A percentile compares a stretch with the other conserved stretches of the same genome.
phyloP scores from a whole-genome alignment of 2,329 filamentous ascomycete species.

The Fusarium subtropicale region DNA sequence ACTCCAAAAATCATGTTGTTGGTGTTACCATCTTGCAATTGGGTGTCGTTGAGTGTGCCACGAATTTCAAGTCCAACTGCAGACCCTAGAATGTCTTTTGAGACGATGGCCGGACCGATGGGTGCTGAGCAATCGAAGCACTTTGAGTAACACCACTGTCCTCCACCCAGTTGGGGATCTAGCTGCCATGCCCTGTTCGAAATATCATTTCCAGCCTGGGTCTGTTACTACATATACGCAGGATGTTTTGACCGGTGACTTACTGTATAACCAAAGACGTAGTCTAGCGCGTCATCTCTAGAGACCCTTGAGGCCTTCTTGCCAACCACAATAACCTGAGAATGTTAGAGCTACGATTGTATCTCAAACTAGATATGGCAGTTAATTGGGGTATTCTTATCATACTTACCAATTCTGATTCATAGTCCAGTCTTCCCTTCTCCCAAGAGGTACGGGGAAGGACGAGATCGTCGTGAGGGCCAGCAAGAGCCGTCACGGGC shows the following conservation, averaged over 20 bases:
- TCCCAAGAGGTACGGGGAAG: not conserved
- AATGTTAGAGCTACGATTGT: not conserved
- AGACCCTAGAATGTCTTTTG: not conserved
- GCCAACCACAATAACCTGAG: not conserved
- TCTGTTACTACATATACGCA: rapidly evolving
- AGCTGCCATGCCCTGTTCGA: not conserved
- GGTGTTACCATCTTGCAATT: not conserved
- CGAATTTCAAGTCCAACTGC: not conserved
- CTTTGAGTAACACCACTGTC: not conserved
- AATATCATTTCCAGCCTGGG: not conserved
- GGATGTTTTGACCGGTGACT: not conserved
- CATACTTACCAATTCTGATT: not conserved
- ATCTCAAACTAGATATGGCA: too few relatives aligned
- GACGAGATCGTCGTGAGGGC: not conserved
- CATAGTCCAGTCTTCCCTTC: not conserved
- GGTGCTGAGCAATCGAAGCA: not conserved
- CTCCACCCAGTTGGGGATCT: not conserved
- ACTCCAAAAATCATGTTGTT: not conserved
- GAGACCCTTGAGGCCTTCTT: not conserved
- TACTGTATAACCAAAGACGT: not conserved
- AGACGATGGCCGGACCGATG: not conserved
- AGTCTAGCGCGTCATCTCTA: not conserved
- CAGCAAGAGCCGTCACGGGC: not conserved
- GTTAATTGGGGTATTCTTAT: too few relatives aligned
- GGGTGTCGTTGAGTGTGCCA: not conserved